These are phyloP conservation scores for Draba incana DNA, from an alignment of 345 rosid species.

Conservation along the genomic window DNA sequence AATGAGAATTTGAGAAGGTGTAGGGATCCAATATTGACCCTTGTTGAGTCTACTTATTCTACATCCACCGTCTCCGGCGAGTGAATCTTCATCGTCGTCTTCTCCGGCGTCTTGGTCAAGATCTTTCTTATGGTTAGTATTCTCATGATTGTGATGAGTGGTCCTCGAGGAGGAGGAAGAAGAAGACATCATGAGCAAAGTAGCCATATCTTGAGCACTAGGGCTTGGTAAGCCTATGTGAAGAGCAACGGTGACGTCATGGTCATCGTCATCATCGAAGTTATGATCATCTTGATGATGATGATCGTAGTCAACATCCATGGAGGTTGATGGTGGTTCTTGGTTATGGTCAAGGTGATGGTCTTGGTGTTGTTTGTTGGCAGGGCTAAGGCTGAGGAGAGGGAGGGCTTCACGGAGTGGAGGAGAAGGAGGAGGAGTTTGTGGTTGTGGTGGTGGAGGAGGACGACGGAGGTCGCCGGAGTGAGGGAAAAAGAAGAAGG, in stretches of 20 bases:
- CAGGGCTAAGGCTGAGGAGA: conserved; percentile 71
- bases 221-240: conserved; percentile 95
- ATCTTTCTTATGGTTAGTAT: conserved; percentile 31
- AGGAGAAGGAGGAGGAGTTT: conserved; percentile 69
- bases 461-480: conserved; percentile 33
- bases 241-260: conserved; percentile 79
- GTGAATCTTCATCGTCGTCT: conserved; percentile 54
- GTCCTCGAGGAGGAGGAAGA: conserved; percentile 42
- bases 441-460: conserved; percentile 20
- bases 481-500: conserved; percentile 40
- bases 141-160: conserved; percentile 30
- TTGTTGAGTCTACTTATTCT: conserved; percentile 73
- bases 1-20: conserved; percentile 95
- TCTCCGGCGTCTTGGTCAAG: conserved; percentile 29
- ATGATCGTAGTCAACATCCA: conserved; percentile 45
- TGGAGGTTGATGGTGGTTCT: conserved; percentile 43
- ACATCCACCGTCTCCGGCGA: conserved; percentile 53
- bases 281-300: conserved; percentile 40
- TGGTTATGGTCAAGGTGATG: conserved; percentile 30
- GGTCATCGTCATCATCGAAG: conserved; percentile 43
- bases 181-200: conserved; percentile 58
- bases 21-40: conserved; percentile 99
- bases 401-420: conserved; percentile 90
- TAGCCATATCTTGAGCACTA: conserved; percentile 76
- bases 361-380: conserved; percentile 48